Base-by-base conservation (phyloP, 306 rosid species). In the Aeschynomene evenia region DNA sequence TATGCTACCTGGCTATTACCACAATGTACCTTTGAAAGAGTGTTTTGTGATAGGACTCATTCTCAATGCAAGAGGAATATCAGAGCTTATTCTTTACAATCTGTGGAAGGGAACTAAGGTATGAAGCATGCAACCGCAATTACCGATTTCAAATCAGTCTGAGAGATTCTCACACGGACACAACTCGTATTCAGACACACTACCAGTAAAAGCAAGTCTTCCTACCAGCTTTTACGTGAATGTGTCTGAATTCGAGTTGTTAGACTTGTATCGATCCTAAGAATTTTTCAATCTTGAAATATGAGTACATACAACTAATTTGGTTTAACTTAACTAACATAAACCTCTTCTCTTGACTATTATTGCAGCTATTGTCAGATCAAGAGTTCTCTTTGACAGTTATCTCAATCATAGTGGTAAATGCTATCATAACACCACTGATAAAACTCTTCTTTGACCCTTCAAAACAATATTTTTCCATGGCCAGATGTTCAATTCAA, bases 11-110 rank as follows among this genome's bases (percentile, higher is more conserved):
- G 91, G 89, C 33, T 50, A 62, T 65, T 78, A 29, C 40, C 22
- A 3, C 71, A 62, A 82, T 16, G 14, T 83, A 4, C 75, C 78
- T 6, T n/a, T 22, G 45, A 73, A 51, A 50, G 86, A 90, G 0
- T 82, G 88, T 57, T 49, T 68, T n/a, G 67, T 87, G 50, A 78
- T 87, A 3, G 94, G 91, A 3, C 75, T 90, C 12, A 46, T 87
- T 34, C 64, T 90, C 40, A 90, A 90, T 58, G 84, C 88, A 15
- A 90, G 76, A 63, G 96, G 96, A 18, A 67, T 85, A 21, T 63
- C 63, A 5, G 94, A 90, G 75, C 73, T 90, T 65, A 31, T 19
- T 9, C 3, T 79, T 58, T 90, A 5, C 82, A 84, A 82, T 46
- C 2, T 85, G 3, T 82, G 85, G 89, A 71, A 43, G 73, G 54